Evolutionary conservation across 352 stramenopile genomes (phyloP), one percentile per base, ranked within the genome.

Genomic region (Thalassiosira mediterranea): DNA sequence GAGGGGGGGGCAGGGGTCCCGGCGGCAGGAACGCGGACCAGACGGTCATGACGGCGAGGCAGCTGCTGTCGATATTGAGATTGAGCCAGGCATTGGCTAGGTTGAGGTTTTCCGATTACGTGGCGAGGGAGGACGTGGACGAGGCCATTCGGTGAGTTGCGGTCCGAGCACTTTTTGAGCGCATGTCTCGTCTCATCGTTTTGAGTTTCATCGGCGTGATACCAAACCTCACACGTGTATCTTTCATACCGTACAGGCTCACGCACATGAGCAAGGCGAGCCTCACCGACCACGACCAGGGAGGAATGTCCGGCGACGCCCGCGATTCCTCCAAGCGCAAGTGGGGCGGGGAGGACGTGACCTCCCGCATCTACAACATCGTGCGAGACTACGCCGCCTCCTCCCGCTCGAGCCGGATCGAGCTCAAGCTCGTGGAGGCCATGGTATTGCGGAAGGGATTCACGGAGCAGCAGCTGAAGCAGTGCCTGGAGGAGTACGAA

Each of bases 41-140:
- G 83, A 98, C 96, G 1, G 94, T 95, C 52, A 99, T 99, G 96
- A 99, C 97, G 3, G 96, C 97, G 28, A 93, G 97, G 48, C 97
- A 99, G 86, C 83, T 99, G 37, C 85, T 99, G 26, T 99, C 96
- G 79, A 99, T 99, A 76, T 87, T 99, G 29, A 96, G 97, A 19
- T 91, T 99, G 34, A 97, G 83, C 47, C 90, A 96, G 78, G 95
- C 97, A n/a, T 91, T 99, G 0, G 97, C 97, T 23, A 91, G 97
- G 31, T 87, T 99, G 34, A 93, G 96, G 17, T 99, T 99, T 77
- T 94, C 94, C 31, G 96, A 94, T 37, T 93, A 96, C 71, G 96
- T 99, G 8, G 96, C 97, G 51, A 90, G 93, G 44, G 95, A 98
- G 65, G 97, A 99, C 82, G 97, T 99, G 1, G 96, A 99, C 66